Evolutionary conservation across 257 asterid genomes (phyloP), one percentile per base, ranked within the genome.

Genomic region (Jacaranda copaia): DNA sequence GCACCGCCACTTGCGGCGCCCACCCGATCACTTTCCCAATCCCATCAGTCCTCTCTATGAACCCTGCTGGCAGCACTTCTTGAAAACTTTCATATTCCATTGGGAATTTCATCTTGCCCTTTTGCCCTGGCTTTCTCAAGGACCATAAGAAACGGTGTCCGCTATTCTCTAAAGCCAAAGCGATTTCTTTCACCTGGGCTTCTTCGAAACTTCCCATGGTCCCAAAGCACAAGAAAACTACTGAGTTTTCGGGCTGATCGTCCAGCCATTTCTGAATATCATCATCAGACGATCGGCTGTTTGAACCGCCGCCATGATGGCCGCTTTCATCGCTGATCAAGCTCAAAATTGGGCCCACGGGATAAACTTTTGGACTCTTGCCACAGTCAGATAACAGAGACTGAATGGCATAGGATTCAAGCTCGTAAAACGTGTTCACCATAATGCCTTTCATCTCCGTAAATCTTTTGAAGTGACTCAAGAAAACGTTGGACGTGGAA

Each of bases 161-260:
- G 6, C 88, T 64, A 0, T 63, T 76, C 73, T 87, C 96, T 4
- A 85, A 55, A 3, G 85, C 94, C 12, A 3, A 0, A 0, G 91
- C 86, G 0, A 91, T 77, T 70, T 88, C 96, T 65, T 63, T 87
- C 72, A 88, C 90, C 59, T 88, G 93, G 0, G 20, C 39, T 19
- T 56, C 86, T 2, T 68, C 71, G 58, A 89, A 87, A 35, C 74
- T 73, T 0, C 91, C 90, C 80, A 74, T 73, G 3, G 81, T 85
- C 4, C 92, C 94, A 13, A 89, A 89, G 53, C 92, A 89, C 49
- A 89, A 70, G 81, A 87, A 87, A 52, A 85, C 81, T 0, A 87
- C 91, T 0, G 91, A 85, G 1, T 63, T 75, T 0, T 77, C 81
- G 1, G 84, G 87, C 59, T 85, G 94, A 0, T 75, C 51, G 46